phyloP scores from a whole-genome alignment of 352 stramenopile species.

The Pythium aquatile region DNA sequence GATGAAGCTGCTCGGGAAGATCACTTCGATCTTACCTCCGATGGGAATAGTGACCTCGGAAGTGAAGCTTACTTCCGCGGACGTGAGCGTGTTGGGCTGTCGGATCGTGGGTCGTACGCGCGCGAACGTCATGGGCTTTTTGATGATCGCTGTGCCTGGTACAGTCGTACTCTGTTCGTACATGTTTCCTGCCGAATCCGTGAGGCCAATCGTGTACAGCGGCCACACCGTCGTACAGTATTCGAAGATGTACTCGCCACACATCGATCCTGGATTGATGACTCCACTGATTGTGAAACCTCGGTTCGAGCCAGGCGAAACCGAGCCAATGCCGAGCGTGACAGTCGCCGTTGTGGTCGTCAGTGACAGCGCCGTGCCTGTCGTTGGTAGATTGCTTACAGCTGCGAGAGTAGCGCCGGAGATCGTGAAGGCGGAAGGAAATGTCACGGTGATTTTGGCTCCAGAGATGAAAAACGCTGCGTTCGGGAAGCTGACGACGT shows the following conservation, averaged over 20 bases:
- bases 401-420: slow-evolving; percentile 23
- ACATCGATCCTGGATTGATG: slow-evolving; percentile 58
- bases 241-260: slow-evolving; percentile 52
- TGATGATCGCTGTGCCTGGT: slow-evolving; percentile 58
- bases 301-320: slow-evolving; percentile 36
- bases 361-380: slow-evolving; percentile 30
- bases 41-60: slow-evolving; percentile 38
- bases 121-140: slow-evolving; percentile 50
- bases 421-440: slow-evolving; percentile 45
- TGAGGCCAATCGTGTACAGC: slow-evolving; percentile 39
- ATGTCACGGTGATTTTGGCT: slow-evolving; percentile 40
- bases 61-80: slow-evolving; percentile 40
- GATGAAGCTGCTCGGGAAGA: slow-evolving; percentile 47
- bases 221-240: slow-evolving; percentile 48
- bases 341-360: slow-evolving; percentile 24
- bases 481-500: slow-evolving; percentile 44
- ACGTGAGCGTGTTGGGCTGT: slow-evolving; percentile 35
- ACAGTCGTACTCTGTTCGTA: slow-evolving; percentile 45
- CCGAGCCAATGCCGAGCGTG: slow-evolving; percentile 33
- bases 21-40: slow-evolving; percentile 42
- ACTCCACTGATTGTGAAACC: slow-evolving; percentile 43
- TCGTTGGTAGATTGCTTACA: slow-evolving; percentile 33
- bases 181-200: slow-evolving; percentile 36
- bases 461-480: slow-evolving; percentile 38
- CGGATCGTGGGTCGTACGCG: slow-evolving; percentile 48